A percentile compares a stretch with the other conserved stretches of the same genome.
phyloP scores from a whole-genome alignment of 495 filamentous ascomycete genomes.

The Platismatia glauca region DNA sequence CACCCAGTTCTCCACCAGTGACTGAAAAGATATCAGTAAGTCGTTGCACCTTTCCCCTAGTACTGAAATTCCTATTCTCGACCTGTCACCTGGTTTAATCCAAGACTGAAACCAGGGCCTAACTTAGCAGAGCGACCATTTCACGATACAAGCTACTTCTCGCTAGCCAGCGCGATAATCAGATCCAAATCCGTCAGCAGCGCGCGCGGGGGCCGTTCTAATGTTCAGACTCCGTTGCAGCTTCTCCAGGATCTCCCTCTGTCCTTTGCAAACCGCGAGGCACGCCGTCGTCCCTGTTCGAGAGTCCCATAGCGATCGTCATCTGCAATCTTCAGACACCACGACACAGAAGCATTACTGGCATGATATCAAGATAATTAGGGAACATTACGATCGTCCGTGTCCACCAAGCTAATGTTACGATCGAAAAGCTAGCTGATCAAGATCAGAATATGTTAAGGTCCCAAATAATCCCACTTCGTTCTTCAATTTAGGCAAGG shows the following conservation, averaged over 20 bases:
- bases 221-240: not conserved
- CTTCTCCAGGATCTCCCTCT: not conserved
- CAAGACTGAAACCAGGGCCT: too few species aligned
- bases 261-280: not conserved
- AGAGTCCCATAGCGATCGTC: not conserved
- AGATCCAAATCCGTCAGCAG: not conserved
- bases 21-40: too few species aligned
- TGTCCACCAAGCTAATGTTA: not conserved
- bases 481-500: not conserved
- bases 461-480: not conserved
- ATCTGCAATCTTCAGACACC: not conserved
- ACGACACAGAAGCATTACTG: not conserved
- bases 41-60: too few species aligned
- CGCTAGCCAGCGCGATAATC: not conserved
- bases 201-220: too few species aligned
- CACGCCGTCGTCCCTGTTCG: not conserved
- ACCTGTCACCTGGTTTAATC: too few species aligned
- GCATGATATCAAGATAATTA: not conserved
- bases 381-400: not conserved
- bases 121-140: not conserved
- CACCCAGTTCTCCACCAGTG: too few species aligned
- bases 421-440: not conserved
- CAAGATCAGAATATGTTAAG: not conserved
- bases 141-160: not conserved
- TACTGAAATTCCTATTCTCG: too few species aligned